phyloP scores from a whole-genome alignment of 371 early-diverging fungal genomes.

The Mucor lusitanicus region DNA sequence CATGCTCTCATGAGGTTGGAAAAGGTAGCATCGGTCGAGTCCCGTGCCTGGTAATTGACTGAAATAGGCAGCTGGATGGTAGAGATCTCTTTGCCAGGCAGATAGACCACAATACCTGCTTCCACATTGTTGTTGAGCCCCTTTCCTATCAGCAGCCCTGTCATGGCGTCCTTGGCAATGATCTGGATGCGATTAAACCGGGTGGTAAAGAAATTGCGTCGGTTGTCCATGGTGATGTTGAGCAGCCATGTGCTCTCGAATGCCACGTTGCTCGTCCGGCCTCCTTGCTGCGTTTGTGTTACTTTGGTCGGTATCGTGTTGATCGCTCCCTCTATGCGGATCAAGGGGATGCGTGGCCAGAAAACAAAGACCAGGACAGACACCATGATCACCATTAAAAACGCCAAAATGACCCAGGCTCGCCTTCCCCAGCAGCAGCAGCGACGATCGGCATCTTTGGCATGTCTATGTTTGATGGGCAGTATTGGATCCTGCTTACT shows the following conservation, averaged over 20 bases:
- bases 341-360: conserved; percentile 37
- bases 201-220: conserved; percentile 32
- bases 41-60: conserved; percentile 38
- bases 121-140: conserved; percentile 14
- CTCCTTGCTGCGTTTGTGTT: conserved; percentile 23
- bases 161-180: conserved; percentile 31
- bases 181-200: conserved; percentile 22
- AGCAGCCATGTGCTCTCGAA: conserved; percentile 34
- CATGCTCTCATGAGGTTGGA: conserved; percentile 31
- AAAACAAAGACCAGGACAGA: conserved; percentile 19
- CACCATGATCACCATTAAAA: conserved; percentile 15
- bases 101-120: background rate
- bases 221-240: conserved; percentile 31
- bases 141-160: conserved; percentile 32
- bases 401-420: conserved; percentile 21
- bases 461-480: background rate
- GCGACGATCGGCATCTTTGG: background rate
- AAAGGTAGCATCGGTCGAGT: conserved; percentile 32
- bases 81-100: conserved; percentile 23
- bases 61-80: conserved; percentile 30
- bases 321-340: conserved; percentile 34
- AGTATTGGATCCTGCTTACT: background rate
- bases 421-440: conserved; percentile 11
- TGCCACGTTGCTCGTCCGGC: conserved; percentile 19
- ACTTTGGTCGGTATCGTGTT: conserved; percentile 16